A percentile compares a stretch with the other conserved stretches of the same genome.
phyloP scores from a whole-genome alignment of 2,329 filamentous ascomycete genomes.

The Lasiodiplodia citricola region DNA sequence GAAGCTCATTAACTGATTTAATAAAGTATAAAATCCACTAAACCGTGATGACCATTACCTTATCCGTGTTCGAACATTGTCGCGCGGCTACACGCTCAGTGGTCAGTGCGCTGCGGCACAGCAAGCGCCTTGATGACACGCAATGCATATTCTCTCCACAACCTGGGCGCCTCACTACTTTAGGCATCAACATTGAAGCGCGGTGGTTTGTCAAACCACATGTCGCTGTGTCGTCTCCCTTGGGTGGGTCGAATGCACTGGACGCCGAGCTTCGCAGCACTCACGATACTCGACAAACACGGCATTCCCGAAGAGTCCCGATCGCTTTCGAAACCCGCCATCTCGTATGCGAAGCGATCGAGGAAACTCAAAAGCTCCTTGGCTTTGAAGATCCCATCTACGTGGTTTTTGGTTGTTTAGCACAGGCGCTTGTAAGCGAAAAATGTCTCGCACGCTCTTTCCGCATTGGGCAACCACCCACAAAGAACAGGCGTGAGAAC shows the following conservation, averaged over 20 bases:
- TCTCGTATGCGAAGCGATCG: not conserved
- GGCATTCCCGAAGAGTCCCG: not conserved
- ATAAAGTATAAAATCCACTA: too few relatives aligned
- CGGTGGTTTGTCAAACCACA: not conserved
- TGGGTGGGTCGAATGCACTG: not conserved
- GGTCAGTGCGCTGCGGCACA: not conserved
- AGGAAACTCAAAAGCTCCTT: not conserved
- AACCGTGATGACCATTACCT: too few relatives aligned
- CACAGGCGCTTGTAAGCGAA: not conserved
- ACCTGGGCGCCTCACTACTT: not conserved
- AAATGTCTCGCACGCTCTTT: not conserved
- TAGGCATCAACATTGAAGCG: not conserved
- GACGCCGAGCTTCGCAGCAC: constrained; percentile 3
- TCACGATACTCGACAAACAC: not conserved
- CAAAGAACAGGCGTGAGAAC: not conserved
- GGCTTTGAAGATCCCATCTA: too few relatives aligned
- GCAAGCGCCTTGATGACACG: not conserved
- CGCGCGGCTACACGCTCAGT: not conserved
- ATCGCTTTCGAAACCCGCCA: not conserved
- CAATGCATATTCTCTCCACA: not conserved
- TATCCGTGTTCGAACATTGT: not conserved
- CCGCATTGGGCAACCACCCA: not conserved
- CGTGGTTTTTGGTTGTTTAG: not conserved
- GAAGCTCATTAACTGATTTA: too few relatives aligned
- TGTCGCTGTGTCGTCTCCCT: not conserved